Base-by-base conservation (phyloP, 2,329 filamentous ascomycete species). In the Ophiostoma quercus region DNA sequence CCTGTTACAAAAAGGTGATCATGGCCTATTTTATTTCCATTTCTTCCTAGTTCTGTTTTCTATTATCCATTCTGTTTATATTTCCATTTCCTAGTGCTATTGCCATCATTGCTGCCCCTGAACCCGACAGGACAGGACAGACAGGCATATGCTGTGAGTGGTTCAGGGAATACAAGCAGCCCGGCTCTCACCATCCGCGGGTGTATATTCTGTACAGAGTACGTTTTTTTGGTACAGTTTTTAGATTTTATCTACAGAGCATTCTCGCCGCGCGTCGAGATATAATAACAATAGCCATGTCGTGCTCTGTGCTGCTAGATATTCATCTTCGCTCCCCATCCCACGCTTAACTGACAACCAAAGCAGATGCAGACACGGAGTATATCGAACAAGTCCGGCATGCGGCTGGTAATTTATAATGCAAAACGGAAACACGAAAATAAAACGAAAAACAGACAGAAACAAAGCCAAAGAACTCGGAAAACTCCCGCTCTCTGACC, bases 1-100 rank as follows among this genome's bases (percentile, higher is more conserved):
- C n/a, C 22, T 57, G 51, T 57, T n/a, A 25, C 51, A 3, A 57
- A 57, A 57, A 57, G 51, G 51, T 57, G 51, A 57, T 57, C 51
- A 57, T 57, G 22, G n/a, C 51, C 51, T 25, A 57, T 57, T 57
- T 57, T 57, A 25, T 14, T 25, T 25, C 9, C 8, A 34, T 34
- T 34, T 34, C 34, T 34, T 34, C 8, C 34, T 34, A 6, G 34
- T 34, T 2, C 2, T 41, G 12, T 41, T 41, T 41, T 14, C 39
- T 41, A 41, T 9, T 9, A 39, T 39, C 6, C 34, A 14, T 41
- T 5, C 34, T 34, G 8, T 34, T 34, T 34, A 2, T 41, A 12
- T 41, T 41, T 41, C 39, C 11, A 41, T 41, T 41, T 39, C n/a
- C 47, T 22, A 54, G 22, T 57, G 25, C 51, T 57, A 25, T 25